Evolutionary conservation across 2,329 filamentous ascomycete species (phyloP).

Genomic region (Ilyonectria mors-panacis): DNA sequence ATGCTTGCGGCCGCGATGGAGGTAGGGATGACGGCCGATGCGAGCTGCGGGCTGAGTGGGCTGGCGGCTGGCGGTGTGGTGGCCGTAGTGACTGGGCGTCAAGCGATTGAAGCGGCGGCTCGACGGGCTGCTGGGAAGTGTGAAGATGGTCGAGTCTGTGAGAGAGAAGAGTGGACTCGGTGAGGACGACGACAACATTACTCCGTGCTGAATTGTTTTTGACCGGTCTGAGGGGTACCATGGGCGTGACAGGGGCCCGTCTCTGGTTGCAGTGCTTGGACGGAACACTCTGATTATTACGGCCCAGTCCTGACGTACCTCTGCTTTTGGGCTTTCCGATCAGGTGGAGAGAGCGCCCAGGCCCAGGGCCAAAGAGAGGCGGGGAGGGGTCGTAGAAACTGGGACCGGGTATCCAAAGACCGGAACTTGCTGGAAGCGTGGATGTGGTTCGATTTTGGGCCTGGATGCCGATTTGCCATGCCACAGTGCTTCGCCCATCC

Average conservation of each 20-base stretch:
- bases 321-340: slow-evolving; percentile 45
- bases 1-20: slow-evolving; percentile 48
- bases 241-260: slow-evolving; percentile 48
- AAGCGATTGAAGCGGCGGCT: slow-evolving; percentile 48
- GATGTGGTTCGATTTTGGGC: slow-evolving; percentile 42
- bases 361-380: slow-evolving; percentile 24
- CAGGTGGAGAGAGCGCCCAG: slow-evolving; percentile 39
- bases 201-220: slow-evolving; percentile 60
- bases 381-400: slow-evolving; percentile 32
- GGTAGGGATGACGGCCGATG: slow-evolving; percentile 49
- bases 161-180: slow-evolving; percentile 58
- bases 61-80: slow-evolving; percentile 50
- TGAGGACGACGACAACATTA: slow-evolving; percentile 55
- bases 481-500: slow-evolving; percentile 29
- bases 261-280: slow-evolving; percentile 43
- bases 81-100: slow-evolving; percentile 49
- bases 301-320: slow-evolving; percentile 33
- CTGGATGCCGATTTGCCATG: slow-evolving; percentile 34
- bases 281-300: slow-evolving; percentile 41
- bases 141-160: slow-evolving; percentile 55
- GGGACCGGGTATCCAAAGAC: slow-evolving; percentile 29
- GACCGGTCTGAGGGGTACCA: slow-evolving; percentile 59
- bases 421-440: slow-evolving; percentile 30
- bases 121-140: slow-evolving; percentile 49
- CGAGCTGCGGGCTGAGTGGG: slow-evolving; percentile 48